Evolutionary conservation across 306 rosid species (phyloP).

Genomic region (Quercus engelmannii): DNA sequence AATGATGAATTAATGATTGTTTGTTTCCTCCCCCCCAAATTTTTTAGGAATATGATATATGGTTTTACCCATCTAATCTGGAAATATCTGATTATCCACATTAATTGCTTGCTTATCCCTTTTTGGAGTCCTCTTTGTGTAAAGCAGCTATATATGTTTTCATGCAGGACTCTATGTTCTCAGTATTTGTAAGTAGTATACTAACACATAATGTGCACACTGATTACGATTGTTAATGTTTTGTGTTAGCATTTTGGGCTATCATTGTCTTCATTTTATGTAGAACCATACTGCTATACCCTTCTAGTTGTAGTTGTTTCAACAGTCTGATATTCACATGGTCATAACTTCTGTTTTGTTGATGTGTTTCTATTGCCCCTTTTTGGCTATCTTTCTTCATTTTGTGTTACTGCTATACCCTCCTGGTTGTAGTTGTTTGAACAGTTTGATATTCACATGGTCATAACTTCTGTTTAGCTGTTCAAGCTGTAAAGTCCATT

Average conservation of each 20-base stretch:
- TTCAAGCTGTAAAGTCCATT: constrained; percentile 6
- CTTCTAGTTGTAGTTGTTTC: constrained; percentile 1
- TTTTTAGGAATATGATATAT: too few relatives aligned
- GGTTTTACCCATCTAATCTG: background rate
- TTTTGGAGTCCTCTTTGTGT: background rate
- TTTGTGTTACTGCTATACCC: constrained; percentile 1
- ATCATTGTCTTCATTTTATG: background rate
- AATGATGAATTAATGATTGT: background rate
- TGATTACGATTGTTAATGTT: background rate
- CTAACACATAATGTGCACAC: background rate
- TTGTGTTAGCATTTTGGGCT: background rate
- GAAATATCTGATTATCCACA: background rate
- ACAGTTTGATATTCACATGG: background rate
- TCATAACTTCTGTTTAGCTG: background rate
- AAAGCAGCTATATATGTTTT: background rate
- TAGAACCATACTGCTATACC: constrained; percentile 1
- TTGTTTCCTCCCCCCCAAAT: too few relatives aligned
- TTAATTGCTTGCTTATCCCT: too few relatives aligned
- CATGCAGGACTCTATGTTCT: background rate
- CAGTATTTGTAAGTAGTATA: background rate
- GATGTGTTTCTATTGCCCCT: background rate
- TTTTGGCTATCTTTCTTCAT: background rate
- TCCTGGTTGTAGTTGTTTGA: constrained; percentile 3
- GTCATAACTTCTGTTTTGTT: background rate
- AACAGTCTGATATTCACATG: background rate